Base-by-base conservation (phyloP, 1,284 basidiomycete species). In the Papiliotrema terrestris region DNA sequence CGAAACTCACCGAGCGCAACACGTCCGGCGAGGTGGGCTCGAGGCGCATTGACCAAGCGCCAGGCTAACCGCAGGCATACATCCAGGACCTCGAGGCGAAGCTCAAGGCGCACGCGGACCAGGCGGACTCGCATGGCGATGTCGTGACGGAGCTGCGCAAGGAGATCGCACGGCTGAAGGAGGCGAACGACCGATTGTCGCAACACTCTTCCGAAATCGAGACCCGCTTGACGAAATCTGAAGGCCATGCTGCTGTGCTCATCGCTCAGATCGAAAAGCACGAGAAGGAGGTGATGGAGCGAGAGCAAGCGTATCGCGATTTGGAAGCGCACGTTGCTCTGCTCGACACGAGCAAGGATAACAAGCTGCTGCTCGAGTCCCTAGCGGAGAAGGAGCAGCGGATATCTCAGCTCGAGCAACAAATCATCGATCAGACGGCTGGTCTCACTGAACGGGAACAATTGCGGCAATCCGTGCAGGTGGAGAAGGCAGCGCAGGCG, bases 121-220 rank as follows among this genome's bases (percentile, higher is more conserved):
- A 83, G 3, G 86, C 86, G 20, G 78, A 88, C 39, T 82, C 83
- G 11, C 89, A 89, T 13, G 86, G 83, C 55, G 86, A 87, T 63
- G 86, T 87, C 2, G 82, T 95, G 65, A 81, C 80, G 17, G 90
- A 94, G 58, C 81, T 98, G 52, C 87, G 85, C 71, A 86, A 87
- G 60, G 93, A 98, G 75, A 80, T 97, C 29, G 68, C 82, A 45
- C 84, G 85, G 49, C 86, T 86, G 75, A 89, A 85, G 69, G 89
- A 95, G 50, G 76, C 81, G 1, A 90, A 94, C 63, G 77, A 79
- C 1, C 83, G 86, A 52, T 86, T 87, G 11, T 75, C 83, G 42
- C 82, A 85, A 61, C 96, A 97, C 74, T 92, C 98, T 55, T 79
- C 84, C n/a, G 92, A 94, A 53, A 82, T 98, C 20, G 95, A 98